Conservation (phyloP, 2,329 filamentous ascomycete genomes). For the Cryphonectria japonica region DNA sequence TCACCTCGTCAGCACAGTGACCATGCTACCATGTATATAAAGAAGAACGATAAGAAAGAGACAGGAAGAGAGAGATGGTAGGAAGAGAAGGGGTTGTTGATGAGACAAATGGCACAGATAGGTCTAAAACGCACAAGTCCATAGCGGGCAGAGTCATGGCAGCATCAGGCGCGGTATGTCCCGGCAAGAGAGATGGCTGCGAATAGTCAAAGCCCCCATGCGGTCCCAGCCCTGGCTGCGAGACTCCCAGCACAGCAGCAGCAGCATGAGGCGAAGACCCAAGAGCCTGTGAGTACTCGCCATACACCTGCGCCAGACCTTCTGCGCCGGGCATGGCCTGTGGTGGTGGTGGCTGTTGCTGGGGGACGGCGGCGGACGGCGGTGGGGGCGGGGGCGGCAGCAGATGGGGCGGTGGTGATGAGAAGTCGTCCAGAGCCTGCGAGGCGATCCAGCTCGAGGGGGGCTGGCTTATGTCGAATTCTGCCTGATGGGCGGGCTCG, state of each 20-base stretch:
- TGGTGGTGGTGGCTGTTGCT: not conserved
- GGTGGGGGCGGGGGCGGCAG: not conserved
- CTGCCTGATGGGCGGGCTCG: not conserved
- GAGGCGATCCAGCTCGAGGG: not conserved
- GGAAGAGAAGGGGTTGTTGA: too few relatives aligned
- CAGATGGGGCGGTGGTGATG: not conserved
- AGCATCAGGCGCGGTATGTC: not conserved
- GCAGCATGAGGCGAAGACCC: not conserved
- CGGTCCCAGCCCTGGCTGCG: not conserved
- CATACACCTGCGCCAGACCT: not conserved
- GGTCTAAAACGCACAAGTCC: conserved; percentile 4
- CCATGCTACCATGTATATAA: not conserved
- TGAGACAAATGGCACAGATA: too few relatives aligned
- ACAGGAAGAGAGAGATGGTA: too few relatives aligned
- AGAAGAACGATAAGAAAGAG: not conserved
- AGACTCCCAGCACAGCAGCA: not conserved
- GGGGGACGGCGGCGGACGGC: not conserved
- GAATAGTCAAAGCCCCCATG: not conserved
- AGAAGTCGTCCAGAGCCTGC: not conserved
- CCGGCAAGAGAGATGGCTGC: not conserved
- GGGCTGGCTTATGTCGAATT: not conserved
- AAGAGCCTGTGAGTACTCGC: not conserved
- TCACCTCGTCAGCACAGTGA: not conserved
- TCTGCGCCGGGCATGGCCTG: not conserved
- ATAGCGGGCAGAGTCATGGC: conserved; percentile 1